A percentile compares a stretch with the other conserved stretches of the same genome.
phyloP scores from a whole-genome alignment of 2,329 filamentous ascomycete genomes.

The Sporothrix brasiliensis region DNA sequence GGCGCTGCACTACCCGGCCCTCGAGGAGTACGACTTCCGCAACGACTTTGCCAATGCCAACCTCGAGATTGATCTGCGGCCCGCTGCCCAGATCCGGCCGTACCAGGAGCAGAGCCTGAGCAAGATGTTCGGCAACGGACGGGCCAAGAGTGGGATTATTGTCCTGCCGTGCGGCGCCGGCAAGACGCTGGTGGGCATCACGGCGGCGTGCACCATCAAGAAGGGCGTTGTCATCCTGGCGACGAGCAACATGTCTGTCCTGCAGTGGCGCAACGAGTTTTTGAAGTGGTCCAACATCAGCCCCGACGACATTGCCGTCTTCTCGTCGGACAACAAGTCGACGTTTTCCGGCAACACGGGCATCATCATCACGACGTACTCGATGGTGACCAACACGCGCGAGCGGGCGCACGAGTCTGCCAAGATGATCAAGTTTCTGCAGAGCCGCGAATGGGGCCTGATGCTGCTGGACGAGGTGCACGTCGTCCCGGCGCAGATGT shows the following conservation, averaged over 20 bases:
- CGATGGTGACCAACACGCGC: slow-evolving; percentile 93
- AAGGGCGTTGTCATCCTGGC: slow-evolving; percentile 95
- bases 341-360: slow-evolving; percentile 85
- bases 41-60: slow-evolving; percentile 88
- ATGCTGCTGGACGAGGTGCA: slow-evolving; percentile 98
- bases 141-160: slow-evolving; percentile 96
- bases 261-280: slow-evolving; percentile 96
- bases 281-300: slow-evolving; percentile 97
- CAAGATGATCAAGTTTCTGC: slow-evolving; percentile 97
- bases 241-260: slow-evolving; percentile 96
- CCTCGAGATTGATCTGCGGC: slow-evolving; percentile 89
- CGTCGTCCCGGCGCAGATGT: slow-evolving; percentile 95
- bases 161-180: slow-evolving; percentile 95
- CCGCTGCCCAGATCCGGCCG: slow-evolving; percentile 84
- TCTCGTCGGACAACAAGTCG: slow-evolving; percentile 89
- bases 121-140: slow-evolving; percentile 99
- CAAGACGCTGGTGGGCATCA: slow-evolving; percentile 97
- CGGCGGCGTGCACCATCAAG: slow-evolving; percentile 95
- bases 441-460: slow-evolving; percentile 88
- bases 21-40: slow-evolving; percentile 97
- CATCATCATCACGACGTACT: slow-evolving; percentile 96
- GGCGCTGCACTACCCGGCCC: slow-evolving; percentile 79
- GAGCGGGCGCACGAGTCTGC: slow-evolving; percentile 88
- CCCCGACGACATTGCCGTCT: slow-evolving; percentile 89
- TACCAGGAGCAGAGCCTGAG: slow-evolving; percentile 97